Evolutionary conservation across 2,329 filamentous ascomycete genomes (phyloP).

Genomic region (Stemphylium lycopersici): DNA sequence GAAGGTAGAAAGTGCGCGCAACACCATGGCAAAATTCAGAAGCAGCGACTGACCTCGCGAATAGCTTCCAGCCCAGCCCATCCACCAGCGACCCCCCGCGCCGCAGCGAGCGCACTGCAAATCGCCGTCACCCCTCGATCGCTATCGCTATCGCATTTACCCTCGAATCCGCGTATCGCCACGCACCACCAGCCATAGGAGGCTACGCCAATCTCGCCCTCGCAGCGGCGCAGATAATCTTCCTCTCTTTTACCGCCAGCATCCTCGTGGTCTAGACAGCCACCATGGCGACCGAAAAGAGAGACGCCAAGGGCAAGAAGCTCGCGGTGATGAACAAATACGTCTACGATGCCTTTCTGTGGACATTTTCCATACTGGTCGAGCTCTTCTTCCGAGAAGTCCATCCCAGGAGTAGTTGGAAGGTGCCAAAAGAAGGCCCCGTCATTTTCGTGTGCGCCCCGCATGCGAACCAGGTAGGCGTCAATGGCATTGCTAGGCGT

Average conservation of each 20-base stretch:
- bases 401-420: conserved; percentile 93
- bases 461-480: conserved; percentile 73
- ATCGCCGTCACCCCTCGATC: conserved; percentile 20
- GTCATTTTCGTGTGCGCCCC: conserved; percentile 96
- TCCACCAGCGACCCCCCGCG: conserved; percentile 13
- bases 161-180: conserved; percentile 15
- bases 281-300: conserved; percentile 20
- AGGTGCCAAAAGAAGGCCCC: conserved; percentile 84
- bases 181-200: conserved; percentile 7
- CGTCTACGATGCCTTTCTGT: conserved; percentile 79
- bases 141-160: conserved; percentile 16
- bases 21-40: conserved; percentile 10
- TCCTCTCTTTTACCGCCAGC: not conserved
- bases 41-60: not conserved
- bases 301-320: conserved; percentile 39
- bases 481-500: not conserved
- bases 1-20: conserved; percentile 3
- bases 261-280: conserved; percentile 7
- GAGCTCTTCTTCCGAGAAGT: conserved; percentile 99
- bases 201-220: conserved; percentile 9
- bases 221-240: not conserved
- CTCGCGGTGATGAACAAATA: conserved; percentile 67
- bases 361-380: conserved; percentile 79
- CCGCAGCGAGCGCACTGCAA: conserved; percentile 14
- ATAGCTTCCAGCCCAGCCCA: not conserved